Conservation (phyloP, 1,284 basidiomycete genomes). For the Boletus semigastroideus region DNA sequence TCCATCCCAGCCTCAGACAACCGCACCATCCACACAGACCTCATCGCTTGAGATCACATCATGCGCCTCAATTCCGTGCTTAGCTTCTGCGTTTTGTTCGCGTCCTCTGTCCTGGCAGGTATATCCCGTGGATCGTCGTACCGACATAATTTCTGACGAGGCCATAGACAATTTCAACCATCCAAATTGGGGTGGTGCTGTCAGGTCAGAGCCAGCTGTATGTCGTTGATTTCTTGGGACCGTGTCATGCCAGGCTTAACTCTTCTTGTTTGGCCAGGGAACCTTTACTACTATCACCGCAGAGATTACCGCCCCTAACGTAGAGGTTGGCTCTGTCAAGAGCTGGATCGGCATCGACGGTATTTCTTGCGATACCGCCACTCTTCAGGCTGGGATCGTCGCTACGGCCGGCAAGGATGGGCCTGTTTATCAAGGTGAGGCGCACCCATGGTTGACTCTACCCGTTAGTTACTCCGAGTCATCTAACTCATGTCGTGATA, state of each 20-base stretch:
- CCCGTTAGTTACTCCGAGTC: not conserved
- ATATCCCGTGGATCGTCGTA: too few relatives aligned
- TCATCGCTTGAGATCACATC: too few relatives aligned
- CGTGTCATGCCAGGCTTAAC: not conserved
- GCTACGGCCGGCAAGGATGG: not conserved
- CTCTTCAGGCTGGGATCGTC: conserved; percentile 3
- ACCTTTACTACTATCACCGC: too few relatives aligned
- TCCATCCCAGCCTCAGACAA: too few relatives aligned
- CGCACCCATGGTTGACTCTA: not conserved
- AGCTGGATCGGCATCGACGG: conserved; percentile 15
- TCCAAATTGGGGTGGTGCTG: conserved; percentile 12
- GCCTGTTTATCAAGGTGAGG: conserved; percentile 12
- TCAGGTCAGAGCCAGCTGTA: not conserved
- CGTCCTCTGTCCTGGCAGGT: too few relatives aligned
- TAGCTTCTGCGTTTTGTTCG: too few relatives aligned
- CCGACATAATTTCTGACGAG: not conserved
- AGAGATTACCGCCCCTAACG: too few relatives aligned
- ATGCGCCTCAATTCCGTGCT: too few relatives aligned
- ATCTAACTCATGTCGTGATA: too few relatives aligned
- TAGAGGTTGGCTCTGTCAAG: not conserved
- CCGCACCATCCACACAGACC: too few relatives aligned
- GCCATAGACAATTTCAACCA: too few relatives aligned
- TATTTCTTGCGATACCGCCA: not conserved
- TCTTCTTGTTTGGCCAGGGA: conserved; percentile 3
- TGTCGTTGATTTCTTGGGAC: not conserved